Base-by-base conservation (phyloP, 140 eudicot species). In the Ambrosia hybrid region DNA sequence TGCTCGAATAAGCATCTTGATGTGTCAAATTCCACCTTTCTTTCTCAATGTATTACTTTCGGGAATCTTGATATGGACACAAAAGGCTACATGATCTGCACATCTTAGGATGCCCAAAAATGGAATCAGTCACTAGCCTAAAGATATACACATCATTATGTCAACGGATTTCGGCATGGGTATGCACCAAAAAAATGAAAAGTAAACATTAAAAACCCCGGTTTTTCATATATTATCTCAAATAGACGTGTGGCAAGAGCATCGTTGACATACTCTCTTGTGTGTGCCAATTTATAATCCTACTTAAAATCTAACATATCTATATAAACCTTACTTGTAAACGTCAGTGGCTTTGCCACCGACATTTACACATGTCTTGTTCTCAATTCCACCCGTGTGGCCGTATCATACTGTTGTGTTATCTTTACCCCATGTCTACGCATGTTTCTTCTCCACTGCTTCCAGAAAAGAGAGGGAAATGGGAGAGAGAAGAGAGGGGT, bases 1-100 rank as follows among this genome's bases (percentile, higher is more conserved):
- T 76, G 74, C 85, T 76, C 14, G 71, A 75, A 81, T 48, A 81
- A 75, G 75, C 78, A 75, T 81, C 85, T 65, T 57, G 46, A 51
- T 73, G 57, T 79, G 59, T 41, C 85, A 76, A 71, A 71, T 65
- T 43, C 70, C 21, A 46, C 74, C 26, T 70, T 72, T 45, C 53
- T 17, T 17, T 63, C 55, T 62, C 15, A 53, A 61, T 74, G 64
- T 45, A 59, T 39, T 39, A 74, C 76, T 75, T 75, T 69, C 5
- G 73, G 69, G 84, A 63, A 74, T 80, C 72, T 64, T 64, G 71
- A 13, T 56, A 61, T 64, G 68, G 78, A 63, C 5, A 49, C 69
- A 57, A 75, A 80, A 45, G 65, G 71, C 77, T 75, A 69, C 57
- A 75, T 49, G 73, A 36, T 80, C 74, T 80, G 74, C 81, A 75